Base-by-base conservation (phyloP, 345 rosid genomes). In the Lepidium aucheri region DNA sequence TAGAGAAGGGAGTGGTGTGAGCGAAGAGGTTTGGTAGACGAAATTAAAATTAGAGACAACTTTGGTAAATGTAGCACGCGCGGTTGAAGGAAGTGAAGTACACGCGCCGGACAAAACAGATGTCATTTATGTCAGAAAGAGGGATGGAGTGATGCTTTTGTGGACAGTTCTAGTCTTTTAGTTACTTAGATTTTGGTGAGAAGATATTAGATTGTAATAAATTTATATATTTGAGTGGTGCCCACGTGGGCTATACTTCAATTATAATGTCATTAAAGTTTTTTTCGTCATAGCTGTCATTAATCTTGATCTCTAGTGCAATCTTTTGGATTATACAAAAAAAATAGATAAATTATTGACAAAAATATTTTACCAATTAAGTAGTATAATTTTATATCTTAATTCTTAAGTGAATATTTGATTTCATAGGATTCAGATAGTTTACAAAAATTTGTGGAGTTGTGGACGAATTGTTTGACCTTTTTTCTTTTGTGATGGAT, bases 141-240 rank as follows among this genome's bases (percentile, higher is more conserved):
- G 49, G 30, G 49, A 28, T 28, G 8, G 70, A 56, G 58, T 36
- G 73, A 68, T 68, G 73, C 66, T 47, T 68, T 47, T 68, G 72
- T 36, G 40, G 65, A 46, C 49, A 67, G 46, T 67, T 56, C 40
- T 63, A 63, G 45, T 64, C 58, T 38, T 11, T 13, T 35, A 68
- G 58, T 47, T 42, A 59, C 30, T 68, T 68, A 68, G 73, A 68
- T 59, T 68, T 68, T 50, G 58, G 65, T 68, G 73, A 45, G 65
- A 36, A 12, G 58, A 38, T 47, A 47, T 55, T 58, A 57, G 30
- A 44, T 32, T 42, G 32, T 44, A 43, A 12, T 40, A 17, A 26
- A 43, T 30, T 22, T 13, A 42, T 46, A 36, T 67, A 56, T 56
- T 32, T 45, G 26, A 32, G 41, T 68, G 65, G 63, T 44, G 54